Base-by-base conservation (phyloP, 2,329 filamentous ascomycete species). In the Orbilia blumenaviensis region DNA sequence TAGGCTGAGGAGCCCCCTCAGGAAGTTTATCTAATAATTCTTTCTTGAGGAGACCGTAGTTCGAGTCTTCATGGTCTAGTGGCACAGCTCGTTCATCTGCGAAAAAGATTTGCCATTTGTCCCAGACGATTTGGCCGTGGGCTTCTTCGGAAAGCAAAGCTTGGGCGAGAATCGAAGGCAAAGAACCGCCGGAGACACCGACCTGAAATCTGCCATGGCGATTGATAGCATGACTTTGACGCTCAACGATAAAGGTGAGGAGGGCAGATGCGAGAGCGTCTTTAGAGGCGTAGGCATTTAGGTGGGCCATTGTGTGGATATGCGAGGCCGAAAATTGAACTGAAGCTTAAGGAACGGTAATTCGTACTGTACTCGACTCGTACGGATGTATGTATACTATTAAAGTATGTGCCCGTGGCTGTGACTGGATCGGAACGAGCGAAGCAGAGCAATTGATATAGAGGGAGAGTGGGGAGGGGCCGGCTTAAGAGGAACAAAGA, bases 21-120 rank as follows among this genome's bases (percentile, higher is more conserved):
- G 94, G 93, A 78, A 98, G 91, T 85, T 96, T 94, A 85, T 94
- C 90, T 78, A 99, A 86, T 60, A 97, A 87, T 84, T 97, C 93
- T 54, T 89, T 86, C 86, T 97, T 95, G 80, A 98, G 85, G 48
- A 97, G 89, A 77, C 86, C 89, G 85, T 97, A 97, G 85, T 98
- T 99, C 85, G 93, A 97, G 85, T 99, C 94, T 79, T 89, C 87
- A 84, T 98, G 91, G 83, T 95, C 90, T 80, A 97, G 90, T 21
- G 95, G 92, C 63, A 98, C 95, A 80, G 92, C 92, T 81, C 95
- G 92, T 87, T 99, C 95, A 83, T 99, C 95, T 82, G 94, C 94
- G 84, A 97, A 98, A 87, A 98, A 99, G 82, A 99, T 92, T 81
- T 98, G 92, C 95, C 95, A 99, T 83, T 92, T 93, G 82, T 87